Conservation (phyloP, 495 filamentous ascomycete genomes). For the Pyronema domesticum region DNA sequence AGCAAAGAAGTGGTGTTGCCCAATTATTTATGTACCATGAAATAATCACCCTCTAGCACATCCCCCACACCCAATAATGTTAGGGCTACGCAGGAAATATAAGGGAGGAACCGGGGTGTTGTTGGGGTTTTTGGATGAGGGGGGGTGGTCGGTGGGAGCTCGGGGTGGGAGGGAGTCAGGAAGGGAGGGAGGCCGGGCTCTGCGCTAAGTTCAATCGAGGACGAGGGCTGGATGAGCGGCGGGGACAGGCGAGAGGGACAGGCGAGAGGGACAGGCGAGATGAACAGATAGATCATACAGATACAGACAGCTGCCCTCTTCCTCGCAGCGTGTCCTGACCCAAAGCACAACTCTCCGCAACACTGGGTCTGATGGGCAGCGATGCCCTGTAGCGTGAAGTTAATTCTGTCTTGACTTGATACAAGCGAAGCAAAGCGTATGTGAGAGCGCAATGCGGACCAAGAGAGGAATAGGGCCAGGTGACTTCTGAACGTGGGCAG, state of each 20-base stretch:
- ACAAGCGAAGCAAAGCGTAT: neutral
- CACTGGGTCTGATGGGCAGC: neutral
- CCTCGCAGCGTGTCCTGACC: neutral
- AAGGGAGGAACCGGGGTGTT: neutral
- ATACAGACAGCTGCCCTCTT: neutral
- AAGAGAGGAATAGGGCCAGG: neutral
- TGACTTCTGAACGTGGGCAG: neutral
- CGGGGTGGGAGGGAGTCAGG: neutral
- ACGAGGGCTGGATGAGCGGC: too few species aligned
- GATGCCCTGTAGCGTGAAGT: neutral
- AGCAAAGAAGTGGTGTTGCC: neutral
- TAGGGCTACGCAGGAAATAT: neutral
- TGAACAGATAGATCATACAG: too few species aligned
- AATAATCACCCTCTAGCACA: slow-evolving; percentile 1
- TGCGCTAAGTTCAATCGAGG: too few species aligned
- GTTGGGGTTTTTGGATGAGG: neutral
- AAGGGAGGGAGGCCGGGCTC: too few species aligned
- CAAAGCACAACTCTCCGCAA: too few species aligned
- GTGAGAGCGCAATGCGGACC: neutral
- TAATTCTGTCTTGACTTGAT: neutral
- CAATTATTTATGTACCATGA: slow-evolving; percentile 2
- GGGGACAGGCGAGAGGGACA: too few species aligned
- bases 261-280: too few species aligned
- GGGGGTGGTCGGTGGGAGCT: neutral
- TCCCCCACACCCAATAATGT: slow-evolving; percentile 6